A percentile compares a stretch with the other conserved stretches of the same genome.
phyloP scores from a whole-genome alignment of 2,329 filamentous ascomycete species.

The Pseudocercospora macadamiae region DNA sequence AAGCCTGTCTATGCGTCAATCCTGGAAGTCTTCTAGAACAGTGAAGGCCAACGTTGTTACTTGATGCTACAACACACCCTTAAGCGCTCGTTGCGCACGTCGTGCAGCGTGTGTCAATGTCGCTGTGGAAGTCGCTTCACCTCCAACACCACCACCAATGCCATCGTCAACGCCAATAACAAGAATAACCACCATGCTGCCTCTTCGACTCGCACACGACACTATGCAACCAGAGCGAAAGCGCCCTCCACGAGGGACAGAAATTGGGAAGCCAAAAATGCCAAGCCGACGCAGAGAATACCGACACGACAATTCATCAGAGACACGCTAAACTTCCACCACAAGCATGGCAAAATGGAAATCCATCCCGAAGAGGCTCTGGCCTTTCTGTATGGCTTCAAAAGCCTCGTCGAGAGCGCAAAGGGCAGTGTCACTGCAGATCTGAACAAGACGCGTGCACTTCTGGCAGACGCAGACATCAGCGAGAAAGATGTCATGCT shows the following conservation, averaged over 20 bases:
- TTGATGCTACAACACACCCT: slow-evolving; percentile 28
- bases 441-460: slow-evolving; percentile 8
- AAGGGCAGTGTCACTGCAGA: slow-evolving; percentile 1
- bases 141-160: not conserved
- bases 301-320: not conserved
- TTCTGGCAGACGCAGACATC: slow-evolving; percentile 13
- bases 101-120: slow-evolving; percentile 25
- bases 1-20: too few species aligned
- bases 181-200: too few species aligned
- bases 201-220: not conserved
- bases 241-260: slow-evolving; percentile 19
- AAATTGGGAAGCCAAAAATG: not conserved
- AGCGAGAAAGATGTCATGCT: slow-evolving; percentile 11
- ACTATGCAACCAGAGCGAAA: slow-evolving; percentile 10
- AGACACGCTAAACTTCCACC: not conserved
- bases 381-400: slow-evolving; percentile 17
- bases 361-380: slow-evolving; percentile 12
- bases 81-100: slow-evolving; percentile 12
- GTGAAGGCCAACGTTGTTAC: too few species aligned
- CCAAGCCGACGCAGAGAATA: not conserved
- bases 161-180: too few species aligned
- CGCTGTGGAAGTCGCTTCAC: slow-evolving; percentile 18
- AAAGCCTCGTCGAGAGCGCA: slow-evolving; percentile 1
- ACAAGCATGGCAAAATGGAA: slow-evolving; percentile 7
- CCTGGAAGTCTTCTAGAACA: too few species aligned